Base-by-base conservation (phyloP, 179 eudicot genomes). In the Nepenthes alata region DNA sequence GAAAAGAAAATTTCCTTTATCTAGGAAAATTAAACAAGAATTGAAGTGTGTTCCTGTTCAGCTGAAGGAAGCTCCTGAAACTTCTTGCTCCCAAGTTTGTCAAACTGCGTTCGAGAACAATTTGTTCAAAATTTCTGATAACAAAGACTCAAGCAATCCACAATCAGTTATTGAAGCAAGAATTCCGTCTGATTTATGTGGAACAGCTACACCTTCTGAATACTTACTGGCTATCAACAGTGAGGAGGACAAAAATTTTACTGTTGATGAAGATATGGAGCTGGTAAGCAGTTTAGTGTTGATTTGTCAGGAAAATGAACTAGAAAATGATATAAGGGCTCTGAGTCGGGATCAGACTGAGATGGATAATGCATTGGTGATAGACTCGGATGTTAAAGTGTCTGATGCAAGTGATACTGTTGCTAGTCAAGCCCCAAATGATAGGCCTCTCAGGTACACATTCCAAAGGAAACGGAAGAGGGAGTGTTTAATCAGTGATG, bases 391-490 rank as follows among this genome's bases (percentile, higher is more conserved):
- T 56, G 75, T 62, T 47, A 72, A 72, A 64, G 63, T 68, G 10
- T 68, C 61, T 47, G 59, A 58, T 47, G 57, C 61, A 55, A 56
- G 39, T 34, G 60, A 47, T 53, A 60, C 60, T 57, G 15, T 58
- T 57, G 62, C 68, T 70, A 35, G 61, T 72, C 74, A 59, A 64
- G 60, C 73, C 59, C 53, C 58, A 5, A 62, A 64, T 55, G 83
- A 76, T 55, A 79, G 83, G 67, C 60, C 68, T 51, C 67, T 83
- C 56, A 83, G 80, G 64, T 85, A 78, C 67, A 87, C 86, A 55
- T 89, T 83, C 65, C 89, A 83, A 55, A 78, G 97, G 70, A 89
- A 85, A 72, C 75, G 93, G 55, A 81, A 78, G 72, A 83, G 71
- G 70, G 80, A 71, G 47, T 48, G 69, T 57, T 47, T 67, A 59